Evolutionary conservation across 1,284 basidiomycete genomes (phyloP), one percentile per base, ranked within the genome.

Genomic region (Marasmius sp.): DNA sequence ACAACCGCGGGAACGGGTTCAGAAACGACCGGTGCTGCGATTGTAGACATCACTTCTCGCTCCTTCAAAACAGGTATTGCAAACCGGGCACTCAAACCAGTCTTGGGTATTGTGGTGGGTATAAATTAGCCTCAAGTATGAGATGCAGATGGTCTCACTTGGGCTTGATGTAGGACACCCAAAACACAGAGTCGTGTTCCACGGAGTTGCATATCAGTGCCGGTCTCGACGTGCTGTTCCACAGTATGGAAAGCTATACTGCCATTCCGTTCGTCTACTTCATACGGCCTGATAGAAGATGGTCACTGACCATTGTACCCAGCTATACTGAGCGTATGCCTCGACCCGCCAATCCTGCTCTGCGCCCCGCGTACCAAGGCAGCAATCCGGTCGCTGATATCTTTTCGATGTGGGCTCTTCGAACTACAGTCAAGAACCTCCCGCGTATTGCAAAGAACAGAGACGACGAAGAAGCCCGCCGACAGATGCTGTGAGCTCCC

Each of bases 1-100:
- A 98, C 97, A 2, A 98, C 96, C 7, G 96, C 97, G 47, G 95
- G 96, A 57, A 98, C 96, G n/a, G 96, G 95, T 12, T 94, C 93
- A 2, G 95, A 98, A 76, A 98, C 97, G 0, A 98, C 96, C 2
- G 97, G 97, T n/a, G 94, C 97, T 1, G 94, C 97, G 14, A 98
- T 98, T 68, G 86, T 97, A 55, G 97, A 98, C 74, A 92, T 95
- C 63, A 89, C 94, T 0, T 94, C 94, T 0, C 86, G 85, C 69
- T 86, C 89, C 14, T 97, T 97, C 84, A 98, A 98, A 81, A 98
- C 96, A 11, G 96, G 97, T 55, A 98, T 98, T 66, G 93, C 96
- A 1, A 95, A 85, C 68, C 88, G 96, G 50, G 92, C 95, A 1
- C 79, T 98, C 74, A 95, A 97, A 67, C 96, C 96, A 0, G 84